Evolutionary conservation across 2,329 filamentous ascomycete species (phyloP).

Genomic region (Fusarium pininemorale): DNA sequence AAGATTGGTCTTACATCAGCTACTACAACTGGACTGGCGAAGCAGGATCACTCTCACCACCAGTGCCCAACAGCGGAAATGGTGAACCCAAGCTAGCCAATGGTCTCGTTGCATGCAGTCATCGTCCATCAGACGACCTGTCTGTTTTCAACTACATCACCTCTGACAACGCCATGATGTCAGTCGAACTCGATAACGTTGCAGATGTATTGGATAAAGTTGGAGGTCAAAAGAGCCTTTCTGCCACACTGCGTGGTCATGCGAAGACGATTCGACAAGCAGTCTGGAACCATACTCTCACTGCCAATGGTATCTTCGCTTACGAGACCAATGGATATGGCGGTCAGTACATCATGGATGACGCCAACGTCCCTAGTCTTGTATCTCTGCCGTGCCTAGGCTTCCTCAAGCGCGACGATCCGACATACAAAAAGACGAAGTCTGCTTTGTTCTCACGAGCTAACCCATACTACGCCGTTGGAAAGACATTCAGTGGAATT

Average conservation of each 20-base stretch:
- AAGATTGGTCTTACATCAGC: conserved; percentile 16
- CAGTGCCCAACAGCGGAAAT: conserved; percentile 14
- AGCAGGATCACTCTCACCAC: conserved; percentile 11
- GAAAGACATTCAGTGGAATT: conserved; percentile 6
- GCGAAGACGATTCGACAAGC: conserved; percentile 5
- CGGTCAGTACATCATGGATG: conserved; percentile 29
- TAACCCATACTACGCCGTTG: conserved; percentile 12
- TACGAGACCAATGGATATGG: conserved; percentile 23
- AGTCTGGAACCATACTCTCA: conserved; percentile 11
- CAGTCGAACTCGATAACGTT: conserved; percentile 11
- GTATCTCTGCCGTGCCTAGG: conserved; percentile 11
- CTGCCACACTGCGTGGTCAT: background rate
- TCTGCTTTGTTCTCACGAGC: conserved; percentile 1
- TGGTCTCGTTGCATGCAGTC: conserved; percentile 11
- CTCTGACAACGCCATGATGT: conserved; percentile 26
- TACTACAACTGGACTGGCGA: conserved; percentile 27
- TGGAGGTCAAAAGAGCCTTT: background rate
- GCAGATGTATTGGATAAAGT: conserved; percentile 5
- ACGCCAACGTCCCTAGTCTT: conserved; percentile 17
- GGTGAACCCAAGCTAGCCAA: conserved; percentile 16
- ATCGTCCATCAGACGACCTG: conserved; percentile 17
- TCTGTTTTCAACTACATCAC: conserved; percentile 22
- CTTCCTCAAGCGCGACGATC: conserved; percentile 5
- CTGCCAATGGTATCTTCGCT: conserved; percentile 7
- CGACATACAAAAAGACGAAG: conserved; percentile 13